Percentiles rank a stretch among this genome's conserved stretches.
Conservation (phyloP, 139 green algal species). For the Choricystis sp. region DNA sequence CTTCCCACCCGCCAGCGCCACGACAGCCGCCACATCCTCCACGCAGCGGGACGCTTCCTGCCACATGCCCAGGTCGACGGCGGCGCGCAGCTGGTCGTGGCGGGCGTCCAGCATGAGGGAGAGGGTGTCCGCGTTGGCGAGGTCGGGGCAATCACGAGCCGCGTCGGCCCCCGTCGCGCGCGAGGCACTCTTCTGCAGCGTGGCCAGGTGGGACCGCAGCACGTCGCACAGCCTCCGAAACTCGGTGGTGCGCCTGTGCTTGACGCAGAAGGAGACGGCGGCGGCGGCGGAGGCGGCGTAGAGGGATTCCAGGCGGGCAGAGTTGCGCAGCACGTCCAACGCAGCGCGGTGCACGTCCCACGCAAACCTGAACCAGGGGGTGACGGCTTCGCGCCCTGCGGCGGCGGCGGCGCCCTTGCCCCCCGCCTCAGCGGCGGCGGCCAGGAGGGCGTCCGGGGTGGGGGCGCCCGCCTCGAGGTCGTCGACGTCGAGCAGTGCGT, state of each 20-base stretch:
- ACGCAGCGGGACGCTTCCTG: conserved; percentile 95
- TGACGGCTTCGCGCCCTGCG: conserved; percentile 89
- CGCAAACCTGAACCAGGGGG: conserved; percentile 99
- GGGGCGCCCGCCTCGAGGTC: conserved; percentile 89
- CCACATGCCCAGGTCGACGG: conserved; percentile 91
- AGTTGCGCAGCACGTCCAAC: conserved; percentile 96
- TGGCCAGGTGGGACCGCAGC: conserved; percentile 90
- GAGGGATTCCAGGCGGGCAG: conserved; percentile 87
- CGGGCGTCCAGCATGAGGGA: conserved; percentile 89
- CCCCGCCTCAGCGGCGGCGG: conserved; percentile 87
- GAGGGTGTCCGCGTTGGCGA: conserved; percentile 69
- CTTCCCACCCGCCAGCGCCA: conserved; percentile 39
- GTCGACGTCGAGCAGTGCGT: conserved; percentile 55
- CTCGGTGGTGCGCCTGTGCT: conserved; percentile 94
- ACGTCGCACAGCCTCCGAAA: conserved; percentile 97
- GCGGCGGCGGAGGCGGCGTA: conserved; percentile 76
- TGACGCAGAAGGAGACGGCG: conserved; percentile 83
- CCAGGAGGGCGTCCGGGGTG: conserved; percentile 96
- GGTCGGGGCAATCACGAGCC: conserved; percentile 76
- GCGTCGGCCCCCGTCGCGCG: conserved; percentile 56
- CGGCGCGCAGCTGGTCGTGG: conserved; percentile 78
- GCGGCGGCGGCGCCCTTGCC: conserved; percentile 86
- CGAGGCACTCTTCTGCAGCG: conserved; percentile 71
- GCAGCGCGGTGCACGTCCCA: conserved; percentile 92
- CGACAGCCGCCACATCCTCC: conserved; percentile 93